Evolutionary conservation across 768 basidiomycete genomes (phyloP).

Genomic region (Naganishia vishniacii): DNA sequence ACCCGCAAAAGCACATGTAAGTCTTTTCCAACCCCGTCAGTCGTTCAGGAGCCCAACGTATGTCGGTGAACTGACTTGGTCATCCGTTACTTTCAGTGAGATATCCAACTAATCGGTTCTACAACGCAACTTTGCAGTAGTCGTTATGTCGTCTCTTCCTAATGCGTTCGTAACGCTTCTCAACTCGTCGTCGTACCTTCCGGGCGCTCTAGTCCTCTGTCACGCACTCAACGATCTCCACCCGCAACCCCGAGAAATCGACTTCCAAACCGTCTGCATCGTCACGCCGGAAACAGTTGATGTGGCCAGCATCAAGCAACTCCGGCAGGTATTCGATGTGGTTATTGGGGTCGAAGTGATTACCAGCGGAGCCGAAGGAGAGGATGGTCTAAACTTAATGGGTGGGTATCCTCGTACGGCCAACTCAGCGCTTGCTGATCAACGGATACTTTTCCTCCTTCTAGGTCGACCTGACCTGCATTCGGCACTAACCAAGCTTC

Average conservation of each 20-base stretch:
- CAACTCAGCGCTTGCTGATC: not conserved
- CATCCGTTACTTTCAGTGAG: not conserved
- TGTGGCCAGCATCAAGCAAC: constrained; percentile 68
- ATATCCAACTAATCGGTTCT: too few relatives aligned
- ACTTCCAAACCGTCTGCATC: constrained; percentile 77
- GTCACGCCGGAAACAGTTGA: constrained; percentile 92
- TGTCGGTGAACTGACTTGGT: too few relatives aligned
- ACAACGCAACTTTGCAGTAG: not conserved
- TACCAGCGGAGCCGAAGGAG: constrained; percentile 57
- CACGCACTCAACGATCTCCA: constrained; percentile 67
- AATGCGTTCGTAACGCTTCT: constrained; percentile 81
- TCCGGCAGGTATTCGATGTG: constrained; percentile 71
- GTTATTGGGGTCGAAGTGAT: constrained; percentile 92
- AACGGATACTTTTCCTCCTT: constrained; percentile 27
- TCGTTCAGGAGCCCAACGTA: not conserved
- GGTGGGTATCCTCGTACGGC: constrained; percentile 55
- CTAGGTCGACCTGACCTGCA: constrained; percentile 88
- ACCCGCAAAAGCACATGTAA: not conserved
- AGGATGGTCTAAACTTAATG: constrained; percentile 66
- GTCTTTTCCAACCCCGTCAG: not conserved
- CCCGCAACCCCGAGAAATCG: constrained; percentile 54
- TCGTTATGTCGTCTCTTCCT: constrained; percentile 22
- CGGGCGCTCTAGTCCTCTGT: constrained; percentile 79
- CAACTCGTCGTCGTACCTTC: constrained; percentile 85
- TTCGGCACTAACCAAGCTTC: constrained; percentile 91